Evolutionary conservation across 177 flowering plant genomes (phyloP), one percentile per base, ranked within the genome.

Genomic region (Vitis hybrid): DNA sequence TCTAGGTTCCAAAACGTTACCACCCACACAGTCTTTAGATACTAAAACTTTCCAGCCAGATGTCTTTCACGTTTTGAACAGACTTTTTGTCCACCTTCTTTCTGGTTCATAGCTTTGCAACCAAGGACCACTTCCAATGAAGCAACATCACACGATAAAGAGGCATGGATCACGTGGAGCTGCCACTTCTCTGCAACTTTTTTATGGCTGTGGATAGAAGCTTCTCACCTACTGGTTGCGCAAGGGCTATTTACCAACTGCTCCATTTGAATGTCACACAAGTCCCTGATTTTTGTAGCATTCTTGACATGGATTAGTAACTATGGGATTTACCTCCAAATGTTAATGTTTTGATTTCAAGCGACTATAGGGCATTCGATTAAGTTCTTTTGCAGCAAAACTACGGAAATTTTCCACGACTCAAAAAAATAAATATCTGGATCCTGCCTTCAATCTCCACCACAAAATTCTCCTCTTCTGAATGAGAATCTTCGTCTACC

Each of bases 381-480:
- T 14, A 17, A 14, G 9, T 13, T 55, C 15, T 55, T 55, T 17
- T 55, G 8, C 17, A 55, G 17, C 4, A 20, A 58, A 21, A 41
- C 8, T 8, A 10, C 48, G 2, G 32, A 41, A 41, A 41, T 7
- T 41, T 17, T 64, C 9, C 9, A 9, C 7, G 57, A 11, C 6
- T 9, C 68, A 49, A 50, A 46, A 13, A 64, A 11, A 58, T n/a
- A 69, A 57, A 70, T 67, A 70, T 71, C 66, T 30, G 62, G 49
- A 67, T 18, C 17, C 9, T 48, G 61, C 78, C 54, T 64, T 58
- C 27, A 57, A 55, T 58, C 65, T 71, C 63, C 66, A 64, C 71
- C 75, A 71, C 71, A 54, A 24, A 51, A 51, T 69, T 72, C 35
- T 61, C 24, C 48, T 5, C 24, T 32, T 24, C 9, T 59, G 62